phyloP scores from a whole-genome alignment of 768 basidiomycete genomes.

The Lyophyllum decastes region DNA sequence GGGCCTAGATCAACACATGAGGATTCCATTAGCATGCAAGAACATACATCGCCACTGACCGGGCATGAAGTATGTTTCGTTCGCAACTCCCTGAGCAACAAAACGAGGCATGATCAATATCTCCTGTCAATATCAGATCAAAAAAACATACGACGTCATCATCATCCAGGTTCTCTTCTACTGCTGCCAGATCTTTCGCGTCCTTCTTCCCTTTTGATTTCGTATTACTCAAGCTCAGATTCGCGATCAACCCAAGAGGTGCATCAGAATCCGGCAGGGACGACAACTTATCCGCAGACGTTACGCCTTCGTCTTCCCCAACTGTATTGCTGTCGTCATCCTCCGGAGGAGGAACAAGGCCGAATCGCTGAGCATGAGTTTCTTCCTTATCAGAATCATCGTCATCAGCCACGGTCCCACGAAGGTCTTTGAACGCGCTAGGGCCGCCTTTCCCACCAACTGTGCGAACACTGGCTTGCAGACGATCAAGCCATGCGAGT shows the following conservation, averaged over 20 bases:
- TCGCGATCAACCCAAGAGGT: conserved; percentile 75
- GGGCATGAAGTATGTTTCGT: conserved; percentile 78
- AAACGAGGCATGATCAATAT: conserved; percentile 12
- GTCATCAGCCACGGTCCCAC: conserved; percentile 30
- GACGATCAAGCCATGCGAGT: conserved; percentile 74
- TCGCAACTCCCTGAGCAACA: conserved; percentile 67
- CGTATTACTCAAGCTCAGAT: conserved; percentile 63
- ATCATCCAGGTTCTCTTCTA: conserved; percentile 53
- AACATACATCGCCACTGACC: conserved; percentile 37
- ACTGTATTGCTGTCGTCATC: conserved; percentile 26
- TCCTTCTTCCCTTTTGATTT: conserved; percentile 44
- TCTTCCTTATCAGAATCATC: conserved; percentile 47
- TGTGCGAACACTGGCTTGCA: conserved; percentile 60
- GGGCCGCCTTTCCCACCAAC: conserved; percentile 44
- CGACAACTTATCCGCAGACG: conserved; percentile 46
- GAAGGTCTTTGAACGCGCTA: conserved; percentile 46
- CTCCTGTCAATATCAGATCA: not conserved
- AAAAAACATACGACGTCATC: conserved; percentile 58
- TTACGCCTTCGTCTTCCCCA: conserved; percentile 34
- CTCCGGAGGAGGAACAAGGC: conserved; percentile 21
- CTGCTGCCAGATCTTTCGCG: conserved; percentile 33
- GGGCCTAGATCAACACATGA: conserved; percentile 47
- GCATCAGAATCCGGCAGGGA: conserved; percentile 70
- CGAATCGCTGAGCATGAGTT: conserved; percentile 21
- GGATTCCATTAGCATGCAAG: not conserved